Conservation (phyloP, 1,284 basidiomycete species). For the Tilletia indica region DNA sequence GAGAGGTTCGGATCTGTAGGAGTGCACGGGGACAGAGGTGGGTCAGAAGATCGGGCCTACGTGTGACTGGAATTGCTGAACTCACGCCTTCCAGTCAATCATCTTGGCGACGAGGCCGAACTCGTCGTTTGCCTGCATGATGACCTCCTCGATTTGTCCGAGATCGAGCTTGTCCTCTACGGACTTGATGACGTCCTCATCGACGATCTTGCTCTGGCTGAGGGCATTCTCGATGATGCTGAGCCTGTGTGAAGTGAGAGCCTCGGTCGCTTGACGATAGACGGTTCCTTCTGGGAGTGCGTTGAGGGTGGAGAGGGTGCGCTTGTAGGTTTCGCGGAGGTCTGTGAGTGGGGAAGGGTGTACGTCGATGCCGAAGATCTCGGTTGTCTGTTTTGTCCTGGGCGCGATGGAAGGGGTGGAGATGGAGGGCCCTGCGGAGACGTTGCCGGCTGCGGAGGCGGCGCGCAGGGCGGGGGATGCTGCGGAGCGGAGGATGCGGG, state of each 20-base stretch:
- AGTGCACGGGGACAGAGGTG: conserved; percentile 23
- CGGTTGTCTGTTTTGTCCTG: conserved; percentile 63
- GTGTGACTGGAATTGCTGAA: conserved; percentile 43
- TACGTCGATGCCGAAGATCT: conserved; percentile 65
- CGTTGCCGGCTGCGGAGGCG: neutral
- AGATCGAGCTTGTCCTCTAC: conserved; percentile 62
- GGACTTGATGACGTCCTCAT: conserved; percentile 71
- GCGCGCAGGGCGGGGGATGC: conserved; percentile 15
- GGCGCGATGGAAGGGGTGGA: neutral
- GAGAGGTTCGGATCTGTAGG: conserved; percentile 76
- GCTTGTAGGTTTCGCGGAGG: conserved; percentile 72
- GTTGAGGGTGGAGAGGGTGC: conserved; percentile 71
- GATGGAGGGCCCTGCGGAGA: conserved; percentile 10
- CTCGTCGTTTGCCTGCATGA: conserved; percentile 82
- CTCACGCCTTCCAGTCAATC: conserved; percentile 93
- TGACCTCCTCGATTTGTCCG: conserved; percentile 69
- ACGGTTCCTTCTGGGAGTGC: conserved; percentile 75
- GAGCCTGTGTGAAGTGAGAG: conserved; percentile 79
- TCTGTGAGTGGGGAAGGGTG: conserved; percentile 77
- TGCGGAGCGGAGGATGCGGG: neutral
- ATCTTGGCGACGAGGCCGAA: conserved; percentile 75
- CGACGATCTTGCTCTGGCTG: conserved; percentile 59
- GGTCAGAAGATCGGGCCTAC: neutral
- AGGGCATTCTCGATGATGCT: conserved; percentile 65
- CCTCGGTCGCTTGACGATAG: conserved; percentile 86